A percentile compares a stretch with the other conserved stretches of the same genome.
These are phyloP conservation scores for Coniochaeta prunicola DNA, from an alignment of 2,329 filamentous ascomycete species.

Conservation along the genomic window DNA sequence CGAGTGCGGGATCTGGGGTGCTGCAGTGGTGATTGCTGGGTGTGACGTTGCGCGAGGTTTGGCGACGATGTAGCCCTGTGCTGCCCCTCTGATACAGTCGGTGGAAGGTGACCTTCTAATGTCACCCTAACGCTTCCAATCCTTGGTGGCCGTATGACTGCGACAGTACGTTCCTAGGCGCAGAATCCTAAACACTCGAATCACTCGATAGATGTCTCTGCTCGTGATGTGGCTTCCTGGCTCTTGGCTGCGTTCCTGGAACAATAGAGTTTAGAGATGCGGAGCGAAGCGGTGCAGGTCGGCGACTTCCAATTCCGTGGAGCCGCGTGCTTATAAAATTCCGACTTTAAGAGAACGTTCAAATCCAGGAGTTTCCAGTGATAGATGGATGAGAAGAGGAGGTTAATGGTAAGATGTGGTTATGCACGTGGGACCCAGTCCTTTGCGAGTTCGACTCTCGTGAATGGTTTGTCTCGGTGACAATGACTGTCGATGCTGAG, in stretches of 20 bases:
- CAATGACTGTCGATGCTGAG: background rate
- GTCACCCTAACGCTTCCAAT: background rate
- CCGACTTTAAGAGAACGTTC: background rate
- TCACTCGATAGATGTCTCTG: background rate
- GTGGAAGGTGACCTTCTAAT: background rate
- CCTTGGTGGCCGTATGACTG: background rate
- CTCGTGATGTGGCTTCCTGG: background rate
- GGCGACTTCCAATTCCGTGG: background rate
- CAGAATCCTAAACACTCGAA: background rate
- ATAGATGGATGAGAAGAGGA: background rate
- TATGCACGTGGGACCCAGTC: conserved; percentile 1
- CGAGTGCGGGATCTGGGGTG: background rate
- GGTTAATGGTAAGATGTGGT: background rate
- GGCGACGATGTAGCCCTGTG: conserved; percentile 1
- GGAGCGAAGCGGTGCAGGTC: background rate
- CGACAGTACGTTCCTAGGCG: background rate
- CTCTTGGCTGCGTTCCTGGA: background rate
- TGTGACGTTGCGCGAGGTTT: conserved; percentile 1
- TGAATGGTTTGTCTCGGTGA: background rate
- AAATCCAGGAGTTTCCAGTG: background rate
- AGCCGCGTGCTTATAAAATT: background rate
- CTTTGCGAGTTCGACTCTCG: background rate
- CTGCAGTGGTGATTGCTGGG: background rate
- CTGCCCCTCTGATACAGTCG: background rate
- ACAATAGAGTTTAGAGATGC: background rate